Percentiles rank a stretch among this genome's conserved stretches.
Conservation (phyloP, 73 alveolate species). For the Uronychia setigera region DNA sequence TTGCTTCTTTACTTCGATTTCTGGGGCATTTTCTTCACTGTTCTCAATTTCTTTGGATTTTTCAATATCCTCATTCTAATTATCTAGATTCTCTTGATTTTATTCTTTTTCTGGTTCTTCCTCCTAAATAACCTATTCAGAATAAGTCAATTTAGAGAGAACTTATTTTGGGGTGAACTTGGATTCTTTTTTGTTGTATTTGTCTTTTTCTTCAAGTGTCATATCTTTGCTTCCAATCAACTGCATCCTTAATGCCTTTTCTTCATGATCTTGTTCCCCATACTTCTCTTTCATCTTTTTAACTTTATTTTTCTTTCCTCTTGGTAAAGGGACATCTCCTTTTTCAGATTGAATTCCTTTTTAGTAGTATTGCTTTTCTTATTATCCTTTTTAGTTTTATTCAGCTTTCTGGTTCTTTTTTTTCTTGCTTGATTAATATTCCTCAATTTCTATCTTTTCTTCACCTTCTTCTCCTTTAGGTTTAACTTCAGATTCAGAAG, state of each 20-base stretch:
- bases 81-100: neutral
- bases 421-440: constrained; percentile 19
- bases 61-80: neutral
- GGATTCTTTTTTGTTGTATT: constrained; percentile 49
- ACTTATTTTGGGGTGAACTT: no score
- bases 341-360: constrained; percentile 14
- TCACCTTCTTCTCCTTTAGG: constrained; percentile 12
- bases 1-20: no score
- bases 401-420: constrained; percentile 39
- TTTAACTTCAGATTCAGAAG: constrained; percentile 26
- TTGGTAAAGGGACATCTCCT: constrained; percentile 37
- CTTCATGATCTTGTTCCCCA: constrained; percentile 92
- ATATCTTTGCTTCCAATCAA: constrained; percentile 10
- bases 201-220: no score
- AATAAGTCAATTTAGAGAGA: no score
- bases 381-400: constrained; percentile 35
- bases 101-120: neutral
- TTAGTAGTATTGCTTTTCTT: constrained; percentile 24
- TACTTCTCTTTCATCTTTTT: constrained; percentile 86
- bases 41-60: neutral
- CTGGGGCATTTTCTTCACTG: no score
- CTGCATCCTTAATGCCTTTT: constrained; percentile 28
- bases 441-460: constrained; percentile 18
- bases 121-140: neutral
- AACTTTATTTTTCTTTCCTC: constrained; percentile 74